A percentile compares a stretch with the other conserved stretches of the same genome.
phyloP scores from a whole-genome alignment of 108 stramenopile species.

The Tribonema minus region DNA sequence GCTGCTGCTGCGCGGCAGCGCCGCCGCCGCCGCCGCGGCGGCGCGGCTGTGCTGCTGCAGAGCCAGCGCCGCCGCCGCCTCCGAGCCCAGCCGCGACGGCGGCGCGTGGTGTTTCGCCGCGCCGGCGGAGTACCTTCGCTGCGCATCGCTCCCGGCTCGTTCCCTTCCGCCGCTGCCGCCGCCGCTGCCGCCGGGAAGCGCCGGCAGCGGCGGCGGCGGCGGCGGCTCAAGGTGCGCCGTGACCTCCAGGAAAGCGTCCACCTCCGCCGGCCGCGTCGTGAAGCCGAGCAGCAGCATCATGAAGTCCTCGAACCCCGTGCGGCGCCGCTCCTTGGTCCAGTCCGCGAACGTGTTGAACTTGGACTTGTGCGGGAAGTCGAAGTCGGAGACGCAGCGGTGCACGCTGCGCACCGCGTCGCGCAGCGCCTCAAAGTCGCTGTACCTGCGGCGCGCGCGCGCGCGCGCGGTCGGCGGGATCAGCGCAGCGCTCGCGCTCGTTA shows the following conservation, averaged over 20 bases:
- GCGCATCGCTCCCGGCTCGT: too few species aligned
- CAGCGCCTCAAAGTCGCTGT: not conserved
- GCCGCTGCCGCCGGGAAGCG: not conserved
- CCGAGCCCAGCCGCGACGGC: not conserved
- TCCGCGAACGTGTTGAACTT: not conserved
- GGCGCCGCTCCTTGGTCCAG: not conserved
- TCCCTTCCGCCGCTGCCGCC: not conserved
- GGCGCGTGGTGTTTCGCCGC: too few species aligned
- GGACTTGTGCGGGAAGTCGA: not conserved
- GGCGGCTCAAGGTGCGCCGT: not conserved
- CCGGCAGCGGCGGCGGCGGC: not conserved
- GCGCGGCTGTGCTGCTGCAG: too few species aligned
- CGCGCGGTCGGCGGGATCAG: too few species aligned
- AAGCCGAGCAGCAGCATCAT: not conserved
- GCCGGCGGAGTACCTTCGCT: too few species aligned
- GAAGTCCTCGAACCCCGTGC: not conserved
- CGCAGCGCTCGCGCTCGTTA: too few species aligned
- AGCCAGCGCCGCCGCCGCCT: not conserved
- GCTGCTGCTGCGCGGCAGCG: not conserved
- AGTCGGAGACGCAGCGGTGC: not conserved
- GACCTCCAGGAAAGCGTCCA: not conserved
- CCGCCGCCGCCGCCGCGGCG: not conserved
- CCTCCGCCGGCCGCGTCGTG: not conserved
- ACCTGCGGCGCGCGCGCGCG: too few species aligned
- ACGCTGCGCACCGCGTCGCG: not conserved